These are phyloP conservation scores for Lasiosphaeria ovina DNA, from an alignment of 495 filamentous ascomycete genomes.

Conservation along the genomic window DNA sequence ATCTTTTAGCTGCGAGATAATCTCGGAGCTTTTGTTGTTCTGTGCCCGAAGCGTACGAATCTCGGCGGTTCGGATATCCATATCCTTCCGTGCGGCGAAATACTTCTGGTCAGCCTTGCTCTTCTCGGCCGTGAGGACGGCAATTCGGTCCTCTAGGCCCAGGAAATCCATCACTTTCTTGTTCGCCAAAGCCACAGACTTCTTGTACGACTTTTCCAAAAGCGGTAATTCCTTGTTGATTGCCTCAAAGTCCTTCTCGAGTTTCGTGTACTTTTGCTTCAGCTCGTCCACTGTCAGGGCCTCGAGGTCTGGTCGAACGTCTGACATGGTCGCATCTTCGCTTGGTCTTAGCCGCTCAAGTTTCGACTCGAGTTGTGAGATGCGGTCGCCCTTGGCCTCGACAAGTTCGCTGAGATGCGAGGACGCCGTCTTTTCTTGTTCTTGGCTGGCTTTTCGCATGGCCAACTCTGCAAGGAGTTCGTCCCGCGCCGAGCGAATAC, in stretches of 20 bases:
- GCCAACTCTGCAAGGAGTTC: conserved; percentile 76
- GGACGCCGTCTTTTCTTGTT: conserved; percentile 65
- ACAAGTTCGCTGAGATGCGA: conserved; percentile 76
- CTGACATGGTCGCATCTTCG: conserved; percentile 41
- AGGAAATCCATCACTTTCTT: conserved; percentile 78
- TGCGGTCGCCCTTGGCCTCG: conserved; percentile 69
- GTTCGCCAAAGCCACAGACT: conserved; percentile 74
- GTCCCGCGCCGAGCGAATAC: conserved; percentile 78
- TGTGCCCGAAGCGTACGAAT: conserved; percentile 74
- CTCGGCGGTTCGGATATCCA: conserved; percentile 75
- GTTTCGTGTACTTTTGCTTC: conserved; percentile 63
- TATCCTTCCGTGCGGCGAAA: conserved; percentile 90
- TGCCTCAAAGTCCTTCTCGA: conserved; percentile 76
- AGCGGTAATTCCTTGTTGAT: conserved; percentile 83
- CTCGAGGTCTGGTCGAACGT: conserved; percentile 49
- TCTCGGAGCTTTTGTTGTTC: conserved; percentile 86
- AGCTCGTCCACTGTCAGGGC: conserved; percentile 64
- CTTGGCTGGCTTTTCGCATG: conserved; percentile 75
- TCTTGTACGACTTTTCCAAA: conserved; percentile 84
- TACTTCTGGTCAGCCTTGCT: conserved; percentile 97
- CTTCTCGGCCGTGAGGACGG: conserved; percentile 78
- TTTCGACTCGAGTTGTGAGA: conserved; percentile 77
- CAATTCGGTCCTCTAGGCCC: conserved; percentile 74
- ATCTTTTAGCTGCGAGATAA: conserved; percentile 89
- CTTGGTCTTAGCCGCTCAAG: conserved; percentile 63